Conservation (phyloP, 208 protist genomes). For the Leishmania arabica region DNA sequence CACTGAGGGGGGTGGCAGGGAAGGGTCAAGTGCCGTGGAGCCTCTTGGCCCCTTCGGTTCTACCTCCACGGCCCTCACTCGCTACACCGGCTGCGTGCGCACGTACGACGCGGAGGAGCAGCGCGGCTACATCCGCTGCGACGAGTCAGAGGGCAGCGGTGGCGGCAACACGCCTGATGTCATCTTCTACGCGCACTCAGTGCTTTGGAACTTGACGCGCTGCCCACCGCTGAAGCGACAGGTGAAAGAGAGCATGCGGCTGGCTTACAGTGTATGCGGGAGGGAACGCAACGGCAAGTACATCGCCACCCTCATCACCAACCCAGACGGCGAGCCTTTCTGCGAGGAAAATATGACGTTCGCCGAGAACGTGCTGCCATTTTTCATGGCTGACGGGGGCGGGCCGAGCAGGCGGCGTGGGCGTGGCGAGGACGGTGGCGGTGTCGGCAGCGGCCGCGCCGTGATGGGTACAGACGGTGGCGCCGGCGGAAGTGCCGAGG, state of each 20-base stretch:
- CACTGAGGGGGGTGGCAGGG: neutral
- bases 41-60: neutral
- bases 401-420: conserved; percentile 16
- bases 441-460: conserved; percentile 11
- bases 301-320: conserved; percentile 76
- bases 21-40: neutral
- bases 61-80: conserved; percentile 22
- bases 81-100: conserved; percentile 65
- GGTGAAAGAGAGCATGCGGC: conserved; percentile 53
- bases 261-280: conserved; percentile 63
- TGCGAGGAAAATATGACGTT: conserved; percentile 48
- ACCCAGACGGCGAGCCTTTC: conserved; percentile 47
- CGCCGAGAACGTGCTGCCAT: conserved; percentile 38
- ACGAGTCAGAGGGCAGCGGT: conserved; percentile 33
- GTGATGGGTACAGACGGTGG: conserved; percentile 18
- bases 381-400: conserved; percentile 11
- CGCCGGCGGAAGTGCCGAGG: conserved; percentile 12
- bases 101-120: conserved; percentile 67
- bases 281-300: conserved; percentile 55
- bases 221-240: conserved; percentile 38
- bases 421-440: conserved; percentile 22
- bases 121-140: conserved; percentile 69
- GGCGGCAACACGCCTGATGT: conserved; percentile 36
- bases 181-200: conserved; percentile 49
- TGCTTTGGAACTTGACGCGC: conserved; percentile 61